Evolutionary conservation across 192 early-diverging fungal species (phyloP), one percentile per base, ranked within the genome.

Genomic region (Dimargaris cristalligena): DNA sequence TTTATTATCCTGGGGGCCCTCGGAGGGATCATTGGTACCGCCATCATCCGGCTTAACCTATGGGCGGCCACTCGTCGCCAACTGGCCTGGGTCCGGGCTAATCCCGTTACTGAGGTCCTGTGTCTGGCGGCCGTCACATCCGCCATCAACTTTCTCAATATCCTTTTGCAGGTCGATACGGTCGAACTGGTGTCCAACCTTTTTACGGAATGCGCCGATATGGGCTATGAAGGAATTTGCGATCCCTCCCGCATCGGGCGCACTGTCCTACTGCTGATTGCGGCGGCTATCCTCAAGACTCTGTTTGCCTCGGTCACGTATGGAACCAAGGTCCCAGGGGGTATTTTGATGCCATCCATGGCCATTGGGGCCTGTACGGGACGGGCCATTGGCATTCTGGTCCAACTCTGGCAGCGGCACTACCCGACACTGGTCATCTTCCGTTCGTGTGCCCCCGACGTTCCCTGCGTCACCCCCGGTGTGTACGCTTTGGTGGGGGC

Each of bases 301-400:
- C 38, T 76, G 25, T 63, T 90, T 11, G 86, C 82, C 4, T 68
- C 80, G 6, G 52, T 88, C 8, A 86, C 87, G 1, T 85, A 84
- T 69, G 90, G 88, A 0, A 59, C 82, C 31, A 69, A 77, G 4
- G 82, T 92, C 16, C 90, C 90, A 3, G 81, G 78, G 16, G 90
- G 90, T 31, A 82, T 88, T 59, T 88, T 89, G 61, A 76, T 89
- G 55, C 90, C 90, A 6, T 85, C 87, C 10, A 90, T 92, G 86
- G 87, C 80, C 13, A 84, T 89, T 47, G 90, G 90, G 1, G 92
- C 88, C 4, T 80, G 87, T n/a, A 87, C 92, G 73, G 94, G 94
- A 10, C 80, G 94, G n/a, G 80, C 86, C 6, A 51, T 94, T 30
- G 94, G 94, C 25, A 86, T 97, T 65, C 33, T 83, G 1, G 85